Evolutionary conservation across 768 basidiomycete species (phyloP).

Genomic region (Fomitopsis serialis): DNA sequence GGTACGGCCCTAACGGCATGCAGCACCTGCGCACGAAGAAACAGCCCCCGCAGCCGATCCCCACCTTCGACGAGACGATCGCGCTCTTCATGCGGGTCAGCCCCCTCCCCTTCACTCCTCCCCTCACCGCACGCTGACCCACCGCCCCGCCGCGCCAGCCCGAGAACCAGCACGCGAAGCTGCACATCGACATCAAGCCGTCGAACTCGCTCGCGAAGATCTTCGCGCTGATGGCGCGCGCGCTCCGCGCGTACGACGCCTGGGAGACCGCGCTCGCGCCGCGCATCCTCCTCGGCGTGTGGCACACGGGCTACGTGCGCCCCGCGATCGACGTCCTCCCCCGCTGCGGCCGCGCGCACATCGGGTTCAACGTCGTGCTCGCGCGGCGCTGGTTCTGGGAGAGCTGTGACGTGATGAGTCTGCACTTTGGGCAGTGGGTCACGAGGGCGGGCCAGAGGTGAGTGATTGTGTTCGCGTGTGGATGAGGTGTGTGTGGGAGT

Average conservation of each 20-base stretch:
- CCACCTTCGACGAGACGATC: conserved; percentile 82
- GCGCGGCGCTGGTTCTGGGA: conserved; percentile 86
- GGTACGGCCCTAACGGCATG: conserved; percentile 47
- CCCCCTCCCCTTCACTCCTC: conserved; percentile 6
- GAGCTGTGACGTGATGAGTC: conserved; percentile 78
- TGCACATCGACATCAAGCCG: conserved; percentile 89
- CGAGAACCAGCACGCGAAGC: conserved; percentile 66
- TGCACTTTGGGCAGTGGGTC: conserved; percentile 65
- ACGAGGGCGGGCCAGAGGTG: conserved; percentile 52
- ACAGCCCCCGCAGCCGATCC: conserved; percentile 82
- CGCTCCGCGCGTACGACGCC: conserved; percentile 51
- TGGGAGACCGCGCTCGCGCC: conserved; percentile 78
- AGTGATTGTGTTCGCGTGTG: not conserved
- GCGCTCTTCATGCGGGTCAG: conserved; percentile 68
- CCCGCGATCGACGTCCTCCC: conserved; percentile 72
- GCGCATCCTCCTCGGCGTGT: conserved; percentile 73
- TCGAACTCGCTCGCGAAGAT: conserved; percentile 82
- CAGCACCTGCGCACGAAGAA: conserved; percentile 74
- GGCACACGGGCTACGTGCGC: conserved; percentile 84
- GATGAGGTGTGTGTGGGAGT: not conserved
- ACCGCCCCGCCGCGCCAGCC: conserved; percentile 40
- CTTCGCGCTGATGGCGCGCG: conserved; percentile 68
- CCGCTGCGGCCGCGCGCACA: conserved; percentile 77
- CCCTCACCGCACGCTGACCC: conserved; percentile 4
- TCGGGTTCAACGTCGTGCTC: conserved; percentile 65